Evolutionary conservation across 2,329 filamentous ascomycete species (phyloP).

Genomic region (Lecanicillium sp.): DNA sequence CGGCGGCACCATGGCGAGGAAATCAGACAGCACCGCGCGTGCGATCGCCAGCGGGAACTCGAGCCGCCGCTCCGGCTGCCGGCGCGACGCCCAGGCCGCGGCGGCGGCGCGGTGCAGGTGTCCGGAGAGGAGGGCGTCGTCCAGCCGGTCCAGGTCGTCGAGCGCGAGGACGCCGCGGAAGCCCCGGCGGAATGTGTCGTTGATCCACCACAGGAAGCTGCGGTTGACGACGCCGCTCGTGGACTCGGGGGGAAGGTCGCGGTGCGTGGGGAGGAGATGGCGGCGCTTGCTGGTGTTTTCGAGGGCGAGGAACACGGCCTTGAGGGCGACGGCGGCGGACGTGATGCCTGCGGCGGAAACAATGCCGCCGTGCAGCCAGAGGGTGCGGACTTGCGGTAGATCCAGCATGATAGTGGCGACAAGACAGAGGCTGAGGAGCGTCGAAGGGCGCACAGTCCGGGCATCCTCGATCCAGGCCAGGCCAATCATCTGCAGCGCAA

Average conservation of each 20-base stretch:
- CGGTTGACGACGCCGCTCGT: constrained; percentile 29
- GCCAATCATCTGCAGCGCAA: constrained; percentile 19
- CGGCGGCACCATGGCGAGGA: constrained; percentile 4
- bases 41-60: constrained; percentile 8
- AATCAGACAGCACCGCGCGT: neutral
- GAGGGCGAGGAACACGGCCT: constrained; percentile 24
- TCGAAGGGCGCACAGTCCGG: constrained; percentile 26
- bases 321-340: constrained; percentile 21
- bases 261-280: constrained; percentile 17
- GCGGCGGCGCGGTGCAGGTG: constrained; percentile 7
- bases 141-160: constrained; percentile 15
- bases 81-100: constrained; percentile 12
- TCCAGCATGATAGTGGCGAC: constrained; percentile 26
- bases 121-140: constrained; percentile 14
- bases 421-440: constrained; percentile 25
- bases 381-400: constrained; percentile 23
- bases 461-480: constrained; percentile 28
- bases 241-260: constrained; percentile 23
- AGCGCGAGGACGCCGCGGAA: constrained; percentile 15
- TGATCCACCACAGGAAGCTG: constrained; percentile 30
- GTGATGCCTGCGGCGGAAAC: constrained; percentile 20
- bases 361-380: constrained; percentile 23
- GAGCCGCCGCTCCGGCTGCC: constrained; percentile 9
- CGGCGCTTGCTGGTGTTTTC: constrained; percentile 26
- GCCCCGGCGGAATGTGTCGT: constrained; percentile 23